Evolutionary conservation across 305 asterid genomes (phyloP).

Genomic region (Fraxinus baroniana): DNA sequence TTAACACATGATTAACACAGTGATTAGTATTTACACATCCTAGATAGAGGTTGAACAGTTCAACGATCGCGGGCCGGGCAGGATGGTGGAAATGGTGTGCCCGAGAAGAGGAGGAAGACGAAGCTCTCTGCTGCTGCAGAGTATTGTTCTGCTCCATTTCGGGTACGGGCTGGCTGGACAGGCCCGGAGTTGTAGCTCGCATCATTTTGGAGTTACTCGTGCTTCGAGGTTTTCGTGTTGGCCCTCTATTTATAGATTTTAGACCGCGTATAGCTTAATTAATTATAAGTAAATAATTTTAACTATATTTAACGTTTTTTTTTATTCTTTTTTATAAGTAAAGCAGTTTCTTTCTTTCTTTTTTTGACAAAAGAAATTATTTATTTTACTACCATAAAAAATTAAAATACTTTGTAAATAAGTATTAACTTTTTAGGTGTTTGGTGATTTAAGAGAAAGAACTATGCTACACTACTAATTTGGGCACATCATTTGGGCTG

Average conservation of each 20-base stretch:
- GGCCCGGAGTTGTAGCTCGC: conserved; percentile 40
- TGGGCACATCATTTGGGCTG: too few species aligned
- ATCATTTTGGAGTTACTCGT: conserved; percentile 11
- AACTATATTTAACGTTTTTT: too few species aligned
- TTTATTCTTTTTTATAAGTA: too few species aligned
- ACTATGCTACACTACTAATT: too few species aligned
- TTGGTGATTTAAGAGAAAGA: too few species aligned
- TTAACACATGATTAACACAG: background rate
- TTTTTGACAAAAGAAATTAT: too few species aligned
- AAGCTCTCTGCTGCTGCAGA: conserved; percentile 48
- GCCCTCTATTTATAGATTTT: background rate
- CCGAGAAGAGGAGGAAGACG: conserved; percentile 65
- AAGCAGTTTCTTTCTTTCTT: too few species aligned
- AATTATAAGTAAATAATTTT: too few species aligned
- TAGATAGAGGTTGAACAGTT: conserved; percentile 77
- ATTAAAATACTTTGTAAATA: too few species aligned
- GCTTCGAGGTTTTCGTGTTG: background rate
- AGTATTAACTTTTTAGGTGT: too few species aligned
- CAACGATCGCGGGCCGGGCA: conserved; percentile 68
- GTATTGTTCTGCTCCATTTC: conserved; percentile 47
- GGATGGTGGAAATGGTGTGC: conserved; percentile 86
- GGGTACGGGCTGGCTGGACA: conserved; percentile 28
- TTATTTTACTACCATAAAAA: too few species aligned
- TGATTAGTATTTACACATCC: conserved; percentile 45
- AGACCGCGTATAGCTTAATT: too few species aligned